Conservation (phyloP, 2,329 filamentous ascomycete species). For the Paracorniculantispora psalliotae region DNA sequence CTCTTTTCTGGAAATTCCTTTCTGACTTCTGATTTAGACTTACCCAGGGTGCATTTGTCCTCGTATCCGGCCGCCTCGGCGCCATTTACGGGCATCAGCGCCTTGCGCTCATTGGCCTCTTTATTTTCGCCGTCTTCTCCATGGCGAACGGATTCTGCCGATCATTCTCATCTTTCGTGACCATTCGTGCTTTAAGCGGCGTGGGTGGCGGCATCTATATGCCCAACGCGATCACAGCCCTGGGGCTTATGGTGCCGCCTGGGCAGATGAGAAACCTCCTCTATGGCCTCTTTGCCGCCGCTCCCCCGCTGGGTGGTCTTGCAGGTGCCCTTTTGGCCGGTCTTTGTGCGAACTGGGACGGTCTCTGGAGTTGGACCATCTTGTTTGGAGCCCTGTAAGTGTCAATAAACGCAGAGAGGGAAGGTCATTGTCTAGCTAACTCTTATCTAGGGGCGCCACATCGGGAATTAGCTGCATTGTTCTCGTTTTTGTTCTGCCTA, state of each 20-base stretch:
- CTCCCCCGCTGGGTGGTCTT: constrained; percentile 41
- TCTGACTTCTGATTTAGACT: too few species aligned
- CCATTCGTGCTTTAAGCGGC: constrained; percentile 42
- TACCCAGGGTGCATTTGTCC: constrained; percentile 48
- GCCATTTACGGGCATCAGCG: constrained; percentile 48
- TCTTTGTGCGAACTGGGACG: constrained; percentile 24
- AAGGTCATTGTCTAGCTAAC: neutral
- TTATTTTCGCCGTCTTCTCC: constrained; percentile 38
- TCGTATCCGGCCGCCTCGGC: constrained; percentile 47
- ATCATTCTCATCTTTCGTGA: constrained; percentile 37
- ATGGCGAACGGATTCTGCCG: constrained; percentile 40
- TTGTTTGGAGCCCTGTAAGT: constrained; percentile 14
- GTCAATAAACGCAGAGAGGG: too few species aligned
- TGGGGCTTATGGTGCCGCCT: constrained; percentile 43
- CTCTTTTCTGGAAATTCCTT: too few species aligned
- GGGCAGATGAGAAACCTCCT: constrained; percentile 40
- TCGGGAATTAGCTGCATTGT: constrained; percentile 8
- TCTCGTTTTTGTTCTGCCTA: constrained; percentile 14
- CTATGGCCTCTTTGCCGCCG: constrained; percentile 42
- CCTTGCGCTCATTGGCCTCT: constrained; percentile 39
- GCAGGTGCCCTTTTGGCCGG: constrained; percentile 36
- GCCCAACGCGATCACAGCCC: constrained; percentile 47
- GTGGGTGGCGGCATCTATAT: constrained; percentile 45
- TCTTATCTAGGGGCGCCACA: constrained; percentile 7
- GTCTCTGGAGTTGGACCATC: constrained; percentile 8